Evolutionary conservation across 768 basidiomycete species (phyloP), one percentile per base, ranked within the genome.

Genomic region (Rhodotorula paludigena): DNA sequence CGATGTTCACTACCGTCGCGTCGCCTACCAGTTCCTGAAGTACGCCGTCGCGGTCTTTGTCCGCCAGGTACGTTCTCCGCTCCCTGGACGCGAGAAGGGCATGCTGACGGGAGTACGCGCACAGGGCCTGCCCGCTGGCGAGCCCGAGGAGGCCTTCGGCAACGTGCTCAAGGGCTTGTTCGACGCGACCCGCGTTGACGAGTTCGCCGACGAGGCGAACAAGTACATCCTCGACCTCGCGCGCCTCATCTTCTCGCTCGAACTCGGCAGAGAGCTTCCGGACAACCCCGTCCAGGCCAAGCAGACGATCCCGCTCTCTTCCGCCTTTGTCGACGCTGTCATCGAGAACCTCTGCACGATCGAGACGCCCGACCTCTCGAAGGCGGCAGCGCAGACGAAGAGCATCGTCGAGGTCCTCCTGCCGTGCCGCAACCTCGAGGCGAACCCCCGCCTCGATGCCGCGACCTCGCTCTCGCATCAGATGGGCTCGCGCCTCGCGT

Each of bases 401-500:
- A 80, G 82, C 23, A 77, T 92, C 21, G 81, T 93, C 51, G 78
- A 83, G 14, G 77, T 81, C 11, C 82, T 94, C 64, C 81, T 92
- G 48, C 80, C 83, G 45, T 86, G 90, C 66, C 71, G 74, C 64
- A 64, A 58, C 39, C 28, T 63, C 36, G 72, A 74, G 45, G 16
- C 55, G 41, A 42, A 36, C 18, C 12, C n/a, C 5, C 20, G n/a
- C 8, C n/a, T 33, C 28, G 80, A 83, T 36, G 78, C 80, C 68
- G 74, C 74, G 58, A 77, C 60, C 3, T 65, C 74, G 36, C 83
- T 90, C 42, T 79, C 97, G 56, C 88, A 91, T 75, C 87, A 91
- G 71, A 82, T 98, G 51, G 86, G 89, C 11, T 85, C 85, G 68
- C 86, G 90, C 23, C 89, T 97, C 79, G 86, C 84, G 51, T 85